Conservation (phyloP, 345 rosid genomes). For the Gossypioides kirkii region DNA sequence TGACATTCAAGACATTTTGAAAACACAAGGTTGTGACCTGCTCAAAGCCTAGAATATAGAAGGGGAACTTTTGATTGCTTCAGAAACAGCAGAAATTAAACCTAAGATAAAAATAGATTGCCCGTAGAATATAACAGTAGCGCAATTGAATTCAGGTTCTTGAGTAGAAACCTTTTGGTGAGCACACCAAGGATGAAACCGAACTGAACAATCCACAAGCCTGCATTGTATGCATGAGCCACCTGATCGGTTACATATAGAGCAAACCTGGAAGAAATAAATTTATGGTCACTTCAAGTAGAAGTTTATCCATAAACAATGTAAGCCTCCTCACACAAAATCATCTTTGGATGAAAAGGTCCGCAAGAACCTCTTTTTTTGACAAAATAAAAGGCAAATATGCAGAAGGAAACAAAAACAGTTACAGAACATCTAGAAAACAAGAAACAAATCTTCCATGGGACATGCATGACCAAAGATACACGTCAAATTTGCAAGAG, state of each 20-base stretch:
- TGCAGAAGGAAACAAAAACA: not conserved
- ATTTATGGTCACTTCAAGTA: conserved; percentile 3
- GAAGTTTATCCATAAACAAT: not conserved
- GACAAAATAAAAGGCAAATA: not conserved
- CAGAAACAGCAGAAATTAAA: not conserved
- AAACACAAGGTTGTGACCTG: not conserved
- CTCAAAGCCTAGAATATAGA: conserved; percentile 2
- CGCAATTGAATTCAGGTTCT: conserved; percentile 1
- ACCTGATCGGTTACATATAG: conserved; percentile 38
- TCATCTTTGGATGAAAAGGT: not conserved
- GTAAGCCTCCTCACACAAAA: not conserved
- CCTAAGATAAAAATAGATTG: not conserved
- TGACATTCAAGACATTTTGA: not conserved
- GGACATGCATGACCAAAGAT: not conserved
- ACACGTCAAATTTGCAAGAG: not conserved
- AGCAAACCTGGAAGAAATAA: conserved; percentile 38
- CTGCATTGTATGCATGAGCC: conserved; percentile 50
- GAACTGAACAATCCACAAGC: conserved; percentile 34
- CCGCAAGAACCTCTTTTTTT: not conserved
- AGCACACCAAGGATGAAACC: conserved; percentile 59
- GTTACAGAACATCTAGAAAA: not conserved
- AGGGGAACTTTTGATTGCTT: not conserved
- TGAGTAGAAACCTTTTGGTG: conserved; percentile 35
- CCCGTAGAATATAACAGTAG: not conserved
- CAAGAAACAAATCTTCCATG: not conserved